Conservation (phyloP, 768 basidiomycete genomes). For the Erythrobasidium yunnanense region DNA sequence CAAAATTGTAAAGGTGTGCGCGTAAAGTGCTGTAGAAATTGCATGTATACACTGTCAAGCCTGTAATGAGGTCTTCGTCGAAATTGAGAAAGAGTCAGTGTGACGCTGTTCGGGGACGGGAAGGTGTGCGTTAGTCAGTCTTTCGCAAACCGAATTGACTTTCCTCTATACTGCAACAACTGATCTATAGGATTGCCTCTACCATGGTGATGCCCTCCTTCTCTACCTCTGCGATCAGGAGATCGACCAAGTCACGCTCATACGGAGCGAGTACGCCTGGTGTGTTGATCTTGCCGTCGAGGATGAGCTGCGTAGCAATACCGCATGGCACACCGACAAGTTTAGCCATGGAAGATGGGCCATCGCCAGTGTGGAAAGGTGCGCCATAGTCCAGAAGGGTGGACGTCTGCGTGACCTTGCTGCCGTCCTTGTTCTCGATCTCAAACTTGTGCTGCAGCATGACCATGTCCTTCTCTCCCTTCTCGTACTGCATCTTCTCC, state of each 20-base stretch:
- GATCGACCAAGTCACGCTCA: conserved; percentile 41
- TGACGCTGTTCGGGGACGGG: no score
- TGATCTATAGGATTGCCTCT: conserved; percentile 23
- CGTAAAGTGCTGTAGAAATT: no score
- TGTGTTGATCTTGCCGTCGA: conserved; percentile 68
- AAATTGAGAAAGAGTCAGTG: no score
- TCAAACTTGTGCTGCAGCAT: conserved; percentile 98
- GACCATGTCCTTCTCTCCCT: conserved; percentile 85
- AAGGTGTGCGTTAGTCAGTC: no score
- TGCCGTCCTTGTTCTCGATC: conserved; percentile 77
- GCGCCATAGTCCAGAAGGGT: conserved; percentile 81
- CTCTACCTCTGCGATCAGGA: conserved; percentile 36
- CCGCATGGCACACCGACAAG: conserved; percentile 90
- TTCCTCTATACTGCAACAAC: no score
- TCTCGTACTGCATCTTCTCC: conserved; percentile 78
- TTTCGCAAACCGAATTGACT: no score
- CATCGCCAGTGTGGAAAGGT: conserved; percentile 41
- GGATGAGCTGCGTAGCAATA: conserved; percentile 77
- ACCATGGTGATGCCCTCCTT: conserved; percentile 39
- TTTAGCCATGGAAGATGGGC: conserved; percentile 61
- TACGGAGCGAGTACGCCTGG: conserved; percentile 82
- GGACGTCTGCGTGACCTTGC: conserved; percentile 71
- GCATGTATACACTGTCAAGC: no score
- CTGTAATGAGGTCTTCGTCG: no score
- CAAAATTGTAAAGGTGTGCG: no score